Evolutionary conservation across 257 asterid species (phyloP), one percentile per base, ranked within the genome.

Genomic region (Solanum commersonii): DNA sequence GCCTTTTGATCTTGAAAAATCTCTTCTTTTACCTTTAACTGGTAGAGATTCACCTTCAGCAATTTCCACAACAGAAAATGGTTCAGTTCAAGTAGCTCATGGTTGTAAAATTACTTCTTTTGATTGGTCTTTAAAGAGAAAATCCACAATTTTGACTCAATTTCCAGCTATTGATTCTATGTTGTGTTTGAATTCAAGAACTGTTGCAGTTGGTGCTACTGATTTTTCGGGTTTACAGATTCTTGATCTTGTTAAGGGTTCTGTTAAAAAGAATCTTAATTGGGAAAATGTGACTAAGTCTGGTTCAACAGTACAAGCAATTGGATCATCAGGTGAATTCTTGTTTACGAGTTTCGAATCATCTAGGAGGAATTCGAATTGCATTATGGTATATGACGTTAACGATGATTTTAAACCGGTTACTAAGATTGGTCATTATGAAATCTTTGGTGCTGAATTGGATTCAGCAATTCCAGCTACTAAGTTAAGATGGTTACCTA

Each of bases 201-300:
- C 90, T 2, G 97, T 93, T 8, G 99, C 99, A 2, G 98, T 98
- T 1, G 99, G 99, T 8, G 99, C 99, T 82, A 94, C 95, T 4
- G 99, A 97, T 78, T 94, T 95, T 87, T 94, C 98, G 1, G 99
- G 99, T 23, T 73, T 97, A 82, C 99, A 97, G 88, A 92, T 97
- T n/a, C 88, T 97, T 84, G 98, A 97, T 90, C 93, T 94, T 13
- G 94, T 92, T 4, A 90, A 91, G 89, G 98, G 98, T 35, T 76
- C 56, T 68, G 95, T 96, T 20, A 90, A 40, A 31, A 91, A 94
- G 29, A 96, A 95, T 5, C 65, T 97, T 85, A 89, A 95, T 90
- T 97, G 99, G 99, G 99, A 95, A 82, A 97, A 97, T 81, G 98
- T 96, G 74, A 97, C 99, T 11, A 93, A 89, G 89, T 96, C 99